Evolutionary conservation across 495 filamentous ascomycete species (phyloP), one percentile per base, ranked within the genome.

Genomic region (Talaromyces trachyspermus): DNA sequence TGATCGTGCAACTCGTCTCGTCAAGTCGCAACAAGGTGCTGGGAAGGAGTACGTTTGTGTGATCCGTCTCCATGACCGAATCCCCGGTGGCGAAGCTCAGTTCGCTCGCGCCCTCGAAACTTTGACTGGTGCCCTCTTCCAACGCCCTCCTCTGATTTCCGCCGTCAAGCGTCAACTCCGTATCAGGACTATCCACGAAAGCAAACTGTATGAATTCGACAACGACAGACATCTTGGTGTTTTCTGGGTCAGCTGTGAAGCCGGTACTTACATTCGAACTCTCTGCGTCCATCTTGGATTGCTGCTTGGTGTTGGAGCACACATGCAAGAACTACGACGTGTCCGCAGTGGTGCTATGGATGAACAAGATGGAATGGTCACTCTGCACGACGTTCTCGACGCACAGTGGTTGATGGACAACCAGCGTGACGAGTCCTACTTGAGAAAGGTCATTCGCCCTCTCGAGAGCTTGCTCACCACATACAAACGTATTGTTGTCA

Each of bases 171-270:
- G 92, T 63, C 89, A 95, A 70, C 78, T 98, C 43, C 91, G 92
- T 72, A 91, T 97, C 60, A 82, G 92, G 64, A 95, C 92, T 9
- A 95, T 97, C 58, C 83, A 96, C 66, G 86, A 96, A 70, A 89
- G 85, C 75, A 90, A 90, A 69, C 72, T 95, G 26, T 84, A 89
- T 56, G 91, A 98, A 69, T 98, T 95, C 60, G 92, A 97, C 68
- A 95, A 97, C 63, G 89, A 97, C 48, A 81, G 92, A 50, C 88
- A 96, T 60, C 78, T 98, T n/a, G 94, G 85, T 65, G 89, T 97
- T 25, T 98, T 98, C 79, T 96, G 92, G 92, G 94, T 97, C 49
- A 91, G 86, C 66, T 98, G 92, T 65, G 92, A 98, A 68, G 92
- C 92, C 50, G 92, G 92, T 59, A 97, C 92, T 25, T 98, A 98